These are phyloP conservation scores for Sarocladiaceae sp. DNA, from an alignment of 2,329 filamentous ascomycete species.

Conservation along the genomic window DNA sequence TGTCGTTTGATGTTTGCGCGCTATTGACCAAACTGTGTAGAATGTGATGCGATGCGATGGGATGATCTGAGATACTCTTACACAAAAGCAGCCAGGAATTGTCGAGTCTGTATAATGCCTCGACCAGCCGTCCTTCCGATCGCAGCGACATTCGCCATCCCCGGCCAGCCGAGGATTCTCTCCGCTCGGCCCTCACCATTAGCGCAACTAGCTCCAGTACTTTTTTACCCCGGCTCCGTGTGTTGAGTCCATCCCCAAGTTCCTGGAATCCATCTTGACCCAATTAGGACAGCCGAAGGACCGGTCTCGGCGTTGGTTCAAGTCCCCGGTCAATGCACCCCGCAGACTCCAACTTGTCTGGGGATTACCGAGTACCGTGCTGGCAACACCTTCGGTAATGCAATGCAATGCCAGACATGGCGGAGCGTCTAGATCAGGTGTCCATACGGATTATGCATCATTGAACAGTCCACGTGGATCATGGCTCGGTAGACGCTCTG, in stretches of 20 bases:
- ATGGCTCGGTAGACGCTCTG: too few relatives aligned
- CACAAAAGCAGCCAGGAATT: too few relatives aligned
- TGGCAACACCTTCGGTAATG: neutral
- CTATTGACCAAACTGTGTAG: too few relatives aligned
- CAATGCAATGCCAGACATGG: neutral
- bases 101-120: too few relatives aligned
- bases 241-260: neutral
- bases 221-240: neutral
- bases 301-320: neutral
- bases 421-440: too few relatives aligned
- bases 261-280: neutral
- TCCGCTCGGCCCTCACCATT: neutral
- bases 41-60: too few relatives aligned
- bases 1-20: too few relatives aligned
- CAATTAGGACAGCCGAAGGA: neutral
- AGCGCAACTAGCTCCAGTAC: neutral
- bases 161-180: neutral
- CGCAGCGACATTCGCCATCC: neutral
- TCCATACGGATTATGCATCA: too few relatives aligned
- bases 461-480: too few relatives aligned
- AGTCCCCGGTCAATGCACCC: constrained; percentile 13
- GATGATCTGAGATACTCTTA: neutral
- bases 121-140: too few relatives aligned
- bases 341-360: neutral
- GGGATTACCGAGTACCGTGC: neutral